phyloP scores from a whole-genome alignment of 106 monocot genomes.

The Allium sativum region DNA sequence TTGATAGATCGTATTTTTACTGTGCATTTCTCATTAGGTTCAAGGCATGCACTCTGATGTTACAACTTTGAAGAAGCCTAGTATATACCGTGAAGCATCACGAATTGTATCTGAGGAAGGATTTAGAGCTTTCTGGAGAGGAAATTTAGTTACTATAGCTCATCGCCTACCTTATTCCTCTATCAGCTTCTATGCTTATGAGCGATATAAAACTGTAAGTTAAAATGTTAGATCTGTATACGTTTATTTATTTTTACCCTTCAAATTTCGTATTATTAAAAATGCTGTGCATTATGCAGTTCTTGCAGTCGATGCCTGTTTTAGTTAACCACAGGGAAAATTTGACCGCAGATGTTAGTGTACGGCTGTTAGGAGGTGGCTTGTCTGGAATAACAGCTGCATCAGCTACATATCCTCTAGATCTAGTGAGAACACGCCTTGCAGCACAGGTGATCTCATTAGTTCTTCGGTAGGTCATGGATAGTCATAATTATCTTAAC shows the following conservation, averaged over 20 bases:
- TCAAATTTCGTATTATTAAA: no score
- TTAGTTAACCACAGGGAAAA: constrained; percentile 39
- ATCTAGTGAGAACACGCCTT: constrained; percentile 87
- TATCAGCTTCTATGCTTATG: constrained; percentile 78
- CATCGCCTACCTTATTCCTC: constrained; percentile 80
- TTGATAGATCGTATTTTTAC: background rate
- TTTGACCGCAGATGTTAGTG: constrained; percentile 42
- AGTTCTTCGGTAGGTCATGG: constrained; percentile 3
- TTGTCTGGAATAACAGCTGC: constrained; percentile 87
- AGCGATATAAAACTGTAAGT: constrained; percentile 53
- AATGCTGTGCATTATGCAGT: constrained; percentile 26
- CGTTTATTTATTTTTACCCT: background rate
- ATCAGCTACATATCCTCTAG: constrained; percentile 80
- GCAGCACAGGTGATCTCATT: constrained; percentile 65
- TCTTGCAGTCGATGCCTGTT: constrained; percentile 53
- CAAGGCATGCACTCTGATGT: constrained; percentile 77
- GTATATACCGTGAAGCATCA: constrained; percentile 64
- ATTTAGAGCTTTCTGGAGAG: constrained; percentile 77
- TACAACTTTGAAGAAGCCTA: constrained; percentile 41
- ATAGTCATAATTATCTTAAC: background rate
- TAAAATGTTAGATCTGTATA: background rate
- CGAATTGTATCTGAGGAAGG: constrained; percentile 71
- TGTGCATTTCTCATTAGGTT: constrained; percentile 24
- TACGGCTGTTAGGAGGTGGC: constrained; percentile 64
- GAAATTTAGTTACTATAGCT: constrained; percentile 66